Conservation (phyloP, 2,329 filamentous ascomycete species). For the Sphaerulina populicola region DNA sequence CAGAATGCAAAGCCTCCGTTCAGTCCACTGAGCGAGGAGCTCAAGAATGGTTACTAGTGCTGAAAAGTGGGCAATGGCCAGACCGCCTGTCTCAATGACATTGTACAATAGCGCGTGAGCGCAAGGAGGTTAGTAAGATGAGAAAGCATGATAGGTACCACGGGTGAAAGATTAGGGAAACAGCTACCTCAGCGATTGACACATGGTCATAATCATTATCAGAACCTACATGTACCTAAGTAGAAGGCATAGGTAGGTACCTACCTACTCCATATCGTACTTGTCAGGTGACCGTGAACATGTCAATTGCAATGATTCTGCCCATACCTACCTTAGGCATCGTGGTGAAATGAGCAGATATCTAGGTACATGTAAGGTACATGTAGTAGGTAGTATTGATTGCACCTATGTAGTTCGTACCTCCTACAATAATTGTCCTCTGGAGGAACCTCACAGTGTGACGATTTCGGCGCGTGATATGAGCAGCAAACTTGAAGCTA, state of each 20-base stretch:
- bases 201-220: not conserved
- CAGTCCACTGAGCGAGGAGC: constrained; percentile 22
- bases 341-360: not conserved
- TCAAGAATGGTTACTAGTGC: constrained; percentile 23
- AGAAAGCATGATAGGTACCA: constrained; percentile 11
- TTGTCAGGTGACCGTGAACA: too few relatives aligned
- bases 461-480: too few relatives aligned
- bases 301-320: not conserved
- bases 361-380: too few relatives aligned
- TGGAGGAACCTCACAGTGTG: too few relatives aligned
- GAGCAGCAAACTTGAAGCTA: too few relatives aligned
- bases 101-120: constrained; percentile 3
- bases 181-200: not conserved
- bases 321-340: not conserved
- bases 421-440: too few relatives aligned
- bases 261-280: too few relatives aligned
- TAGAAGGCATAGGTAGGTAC: too few relatives aligned
- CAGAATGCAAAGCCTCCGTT: constrained; percentile 29
- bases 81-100: not conserved
- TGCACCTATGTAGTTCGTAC: too few relatives aligned
- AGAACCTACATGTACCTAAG: not conserved
- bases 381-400: too few relatives aligned
- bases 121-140: not conserved
- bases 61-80: not conserved
- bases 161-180: constrained; percentile 5